These are phyloP conservation scores for Diaporthe aspalathi DNA, from an alignment of 2,329 filamentous ascomycete species.

Conservation along the genomic window DNA sequence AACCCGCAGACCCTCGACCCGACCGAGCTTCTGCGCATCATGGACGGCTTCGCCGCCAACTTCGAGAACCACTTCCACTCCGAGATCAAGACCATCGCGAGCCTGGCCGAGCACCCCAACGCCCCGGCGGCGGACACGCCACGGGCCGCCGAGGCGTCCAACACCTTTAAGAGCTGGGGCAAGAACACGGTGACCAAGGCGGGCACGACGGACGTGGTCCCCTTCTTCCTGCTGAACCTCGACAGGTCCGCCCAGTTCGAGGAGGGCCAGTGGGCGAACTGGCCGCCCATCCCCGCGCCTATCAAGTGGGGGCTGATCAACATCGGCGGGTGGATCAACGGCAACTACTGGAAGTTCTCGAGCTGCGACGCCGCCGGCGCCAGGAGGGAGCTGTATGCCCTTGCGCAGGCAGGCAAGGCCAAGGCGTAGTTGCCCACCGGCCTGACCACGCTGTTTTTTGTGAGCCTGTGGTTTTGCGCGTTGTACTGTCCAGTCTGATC, in stretches of 20 bases:
- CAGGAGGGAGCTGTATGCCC: slow-evolving; percentile 65
- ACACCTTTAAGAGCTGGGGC: slow-evolving; percentile 70
- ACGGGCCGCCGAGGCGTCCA: slow-evolving; percentile 57
- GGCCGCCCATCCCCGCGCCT: slow-evolving; percentile 73
- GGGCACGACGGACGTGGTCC: slow-evolving; percentile 68
- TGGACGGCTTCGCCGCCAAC: slow-evolving; percentile 61
- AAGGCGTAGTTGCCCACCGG: slow-evolving; percentile 20
- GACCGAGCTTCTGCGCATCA: slow-evolving; percentile 58
- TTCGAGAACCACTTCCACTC: slow-evolving; percentile 67
- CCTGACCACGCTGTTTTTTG: not conserved
- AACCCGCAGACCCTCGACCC: slow-evolving; percentile 57
- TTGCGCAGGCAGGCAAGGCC: slow-evolving; percentile 45
- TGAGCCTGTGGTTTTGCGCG: slow-evolving; percentile 8
- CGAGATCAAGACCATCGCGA: slow-evolving; percentile 64
- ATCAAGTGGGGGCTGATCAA: slow-evolving; percentile 71
- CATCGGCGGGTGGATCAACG: slow-evolving; percentile 66
- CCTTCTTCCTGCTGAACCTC: slow-evolving; percentile 73
- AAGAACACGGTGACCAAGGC: slow-evolving; percentile 73
- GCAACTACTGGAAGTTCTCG: slow-evolving; percentile 72
- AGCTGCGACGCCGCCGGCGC: slow-evolving; percentile 67
- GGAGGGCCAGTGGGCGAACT: slow-evolving; percentile 69
- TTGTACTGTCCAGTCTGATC: slow-evolving; percentile 18
- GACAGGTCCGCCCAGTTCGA: slow-evolving; percentile 65
- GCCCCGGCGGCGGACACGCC: slow-evolving; percentile 60
- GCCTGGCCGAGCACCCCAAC: slow-evolving; percentile 60